Percentiles rank a stretch among this genome's conserved stretches.
These are phyloP conservation scores for Vigna trinervia DNA, from an alignment of 306 rosid genomes.

Conservation along the genomic window DNA sequence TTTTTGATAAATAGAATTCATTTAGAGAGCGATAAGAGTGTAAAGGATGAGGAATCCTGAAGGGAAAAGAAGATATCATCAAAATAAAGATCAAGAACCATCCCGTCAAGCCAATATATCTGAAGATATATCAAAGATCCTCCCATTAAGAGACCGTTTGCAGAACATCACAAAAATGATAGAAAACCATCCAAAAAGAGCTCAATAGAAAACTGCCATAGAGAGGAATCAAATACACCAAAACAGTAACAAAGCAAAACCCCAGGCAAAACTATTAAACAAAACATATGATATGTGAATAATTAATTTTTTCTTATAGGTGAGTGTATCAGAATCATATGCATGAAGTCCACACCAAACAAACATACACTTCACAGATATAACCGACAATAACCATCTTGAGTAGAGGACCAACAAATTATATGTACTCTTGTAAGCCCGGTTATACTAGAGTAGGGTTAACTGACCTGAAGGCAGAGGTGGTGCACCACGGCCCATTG, in stretches of 20 bases:
- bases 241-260: slow-evolving; percentile 4
- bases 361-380: background rate
- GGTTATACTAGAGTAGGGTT: background rate
- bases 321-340: background rate
- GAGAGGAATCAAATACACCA: slow-evolving; percentile 13
- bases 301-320: background rate
- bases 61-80: background rate
- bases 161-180: slow-evolving; percentile 10
- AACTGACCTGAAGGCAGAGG: slow-evolving; percentile 88
- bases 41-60: background rate
- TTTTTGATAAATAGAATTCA: background rate
- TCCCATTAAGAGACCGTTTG: background rate
- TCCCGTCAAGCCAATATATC: background rate
- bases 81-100: background rate
- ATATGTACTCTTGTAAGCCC: background rate
- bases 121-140: background rate
- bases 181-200: background rate
- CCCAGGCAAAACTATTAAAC: background rate
- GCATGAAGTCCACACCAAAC: background rate
- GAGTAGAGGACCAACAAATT: slow-evolving; percentile 13
- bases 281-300: background rate
- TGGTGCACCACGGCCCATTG: slow-evolving; percentile 97
- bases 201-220: background rate
- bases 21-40: background rate
- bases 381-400: background rate